Evolutionary conservation across 495 filamentous ascomycete species (phyloP), one percentile per base, ranked within the genome.

Genomic region (Melanomma pulvis-pyrius): DNA sequence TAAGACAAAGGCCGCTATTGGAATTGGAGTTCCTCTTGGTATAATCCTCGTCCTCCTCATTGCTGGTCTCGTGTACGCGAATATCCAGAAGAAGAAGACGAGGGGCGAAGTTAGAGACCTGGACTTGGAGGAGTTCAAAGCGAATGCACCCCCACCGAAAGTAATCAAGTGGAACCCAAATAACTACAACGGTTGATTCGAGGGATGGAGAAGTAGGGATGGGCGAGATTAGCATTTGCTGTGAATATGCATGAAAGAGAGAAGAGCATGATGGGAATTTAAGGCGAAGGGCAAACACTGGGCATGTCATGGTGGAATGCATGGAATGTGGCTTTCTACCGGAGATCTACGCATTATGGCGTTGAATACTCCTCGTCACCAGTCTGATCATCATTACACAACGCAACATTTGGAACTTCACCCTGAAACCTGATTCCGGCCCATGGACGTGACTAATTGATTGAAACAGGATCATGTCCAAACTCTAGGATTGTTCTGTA

Each of bases 21-120:
- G 65, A 26, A 61, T 68, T 21, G 65, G 58, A 9, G 58, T 68
- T 19, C 65, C 65, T 17, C 50, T 68, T 9, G 65, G 57, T 29
- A 24, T 68, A 17, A 56, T 68, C 21, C 39, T 68, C 19, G 12
- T 48, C 17, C 28, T 57, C 39, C 56, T 57, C 34, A 8, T 62
- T 2, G 57, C 21, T 29, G 50, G 46, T 36, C 61, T 68, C 30
- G 24, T 62, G 0, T 65, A 32, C 24, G 32, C 44, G 5, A 59
- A 59, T 29, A 25, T 59, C 7, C 48, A 44, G 26, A 65, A 65
- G 34, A 44, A 22, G n/a, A 63, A 32, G 50, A 44, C 19, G 13
- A 44, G 39, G 1, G 61, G 61, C 29, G 50, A 55, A 29, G 61
- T 54, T 9, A 50, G 28, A 28, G 17, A 34, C 8, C 1, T 47